Conservation (phyloP, 306 rosid species). For the Prunus mongolica region DNA sequence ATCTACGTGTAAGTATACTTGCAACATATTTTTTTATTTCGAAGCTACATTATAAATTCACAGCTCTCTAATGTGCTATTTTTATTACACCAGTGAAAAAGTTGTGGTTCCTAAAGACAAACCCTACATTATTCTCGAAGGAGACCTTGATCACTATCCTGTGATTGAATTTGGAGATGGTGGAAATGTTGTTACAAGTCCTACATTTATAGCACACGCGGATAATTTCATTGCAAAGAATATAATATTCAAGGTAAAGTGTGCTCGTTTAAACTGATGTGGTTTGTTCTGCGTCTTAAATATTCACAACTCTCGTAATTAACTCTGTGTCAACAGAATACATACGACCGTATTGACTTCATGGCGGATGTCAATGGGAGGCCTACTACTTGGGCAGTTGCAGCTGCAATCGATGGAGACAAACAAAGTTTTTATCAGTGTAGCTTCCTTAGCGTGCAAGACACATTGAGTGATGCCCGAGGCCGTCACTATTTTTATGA, state of each 20-base stretch:
- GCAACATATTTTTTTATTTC: background rate
- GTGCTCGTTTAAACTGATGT: too few relatives aligned
- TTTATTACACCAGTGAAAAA: slow-evolving; percentile 24
- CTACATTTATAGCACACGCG: slow-evolving; percentile 5
- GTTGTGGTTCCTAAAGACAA: slow-evolving; percentile 18
- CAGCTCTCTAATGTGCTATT: background rate
- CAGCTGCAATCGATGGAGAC: slow-evolving; percentile 14
- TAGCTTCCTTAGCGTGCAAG: slow-evolving; percentile 23
- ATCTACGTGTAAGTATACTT: slow-evolving; percentile 7
- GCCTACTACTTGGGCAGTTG: background rate
- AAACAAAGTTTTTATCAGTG: slow-evolving; percentile 19
- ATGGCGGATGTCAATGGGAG: background rate
- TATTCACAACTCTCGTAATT: too few relatives aligned
- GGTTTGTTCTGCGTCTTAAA: too few relatives aligned
- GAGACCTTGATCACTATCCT: background rate
- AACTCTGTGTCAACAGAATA: background rate
- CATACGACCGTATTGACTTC: background rate
- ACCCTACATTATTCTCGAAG: slow-evolving; percentile 33
- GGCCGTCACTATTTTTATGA: slow-evolving; percentile 24
- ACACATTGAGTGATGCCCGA: slow-evolving; percentile 9
- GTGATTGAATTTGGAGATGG: background rate
- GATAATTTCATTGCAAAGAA: slow-evolving; percentile 17
- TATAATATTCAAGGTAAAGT: slow-evolving; percentile 3
- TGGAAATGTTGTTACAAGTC: background rate
- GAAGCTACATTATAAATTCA: background rate